Conservation (phyloP, 129 eudicot genomes). For the Escallonia herrerae region DNA sequence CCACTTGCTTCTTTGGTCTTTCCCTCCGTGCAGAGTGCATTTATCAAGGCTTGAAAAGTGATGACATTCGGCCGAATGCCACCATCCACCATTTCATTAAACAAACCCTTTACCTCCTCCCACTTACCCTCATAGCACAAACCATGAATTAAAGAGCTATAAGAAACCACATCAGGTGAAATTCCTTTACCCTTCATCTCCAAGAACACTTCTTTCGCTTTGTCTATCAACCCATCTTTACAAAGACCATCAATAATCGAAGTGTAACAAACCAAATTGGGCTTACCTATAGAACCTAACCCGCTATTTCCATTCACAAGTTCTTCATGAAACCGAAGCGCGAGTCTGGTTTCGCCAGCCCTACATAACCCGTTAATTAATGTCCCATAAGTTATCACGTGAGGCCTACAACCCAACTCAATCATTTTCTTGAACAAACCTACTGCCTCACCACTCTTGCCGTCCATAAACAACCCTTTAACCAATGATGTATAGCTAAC, state of each 20-base stretch:
- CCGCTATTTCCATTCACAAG: slow-evolving; percentile 29
- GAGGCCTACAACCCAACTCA: slow-evolving; percentile 38
- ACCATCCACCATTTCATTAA: slow-evolving; percentile 44
- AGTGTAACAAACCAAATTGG: slow-evolving; percentile 37
- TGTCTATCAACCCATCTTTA: slow-evolving; percentile 34
- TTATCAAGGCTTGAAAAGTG: slow-evolving; percentile 48
- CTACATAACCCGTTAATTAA: slow-evolving; percentile 60
- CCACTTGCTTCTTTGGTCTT: slow-evolving; percentile 37
- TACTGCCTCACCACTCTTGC: slow-evolving; percentile 30
- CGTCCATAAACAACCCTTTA: slow-evolving; percentile 39
- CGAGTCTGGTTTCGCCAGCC: slow-evolving; percentile 33
- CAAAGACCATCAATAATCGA: slow-evolving; percentile 46
- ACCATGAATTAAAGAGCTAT: slow-evolving; percentile 36
- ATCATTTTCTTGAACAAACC: slow-evolving; percentile 36
- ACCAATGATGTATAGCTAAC: slow-evolving; percentile 42
- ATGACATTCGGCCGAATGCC: slow-evolving; percentile 38
- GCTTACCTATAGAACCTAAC: slow-evolving; percentile 26
- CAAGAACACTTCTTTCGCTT: slow-evolving; percentile 40
- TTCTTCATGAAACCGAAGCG: slow-evolving; percentile 41
- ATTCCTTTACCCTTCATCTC: slow-evolving; percentile 48
- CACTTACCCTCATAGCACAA: slow-evolving; percentile 29
- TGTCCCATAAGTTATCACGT: slow-evolving; percentile 40
- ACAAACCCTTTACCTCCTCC: slow-evolving; percentile 36
- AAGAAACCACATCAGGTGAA: slow-evolving; percentile 43
- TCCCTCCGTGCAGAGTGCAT: slow-evolving; percentile 47